Base-by-base conservation (phyloP, 176 grass and related monocot genomes). In the Zea luxurians region DNA sequence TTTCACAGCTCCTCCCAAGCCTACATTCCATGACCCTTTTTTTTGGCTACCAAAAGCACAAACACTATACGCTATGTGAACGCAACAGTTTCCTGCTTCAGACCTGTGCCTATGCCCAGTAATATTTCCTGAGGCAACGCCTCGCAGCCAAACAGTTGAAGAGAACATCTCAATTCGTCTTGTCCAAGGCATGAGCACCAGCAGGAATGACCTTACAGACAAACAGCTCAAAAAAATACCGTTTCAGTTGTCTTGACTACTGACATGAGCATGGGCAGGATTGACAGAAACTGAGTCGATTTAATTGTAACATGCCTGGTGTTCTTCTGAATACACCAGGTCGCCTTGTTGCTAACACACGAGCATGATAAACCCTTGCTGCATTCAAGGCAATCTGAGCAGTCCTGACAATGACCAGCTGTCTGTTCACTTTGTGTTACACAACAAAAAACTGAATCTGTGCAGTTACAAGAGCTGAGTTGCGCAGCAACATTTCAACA, bases 401-500 rank as follows among this genome's bases (percentile, higher is more conserved):
- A 50, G 49, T 13, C 35, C 44, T 38, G 3, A 18, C 16, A 21
- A 16, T 55, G 49, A 40, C 17, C 47, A 17, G 43, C 21, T 64
- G 35, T 65, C 46, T 38, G 75, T 66, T 41, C 34, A 53, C 48
- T 77, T 44, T 67, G 36, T 42, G 47, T 78, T 65, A 7, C 74
- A 50, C 61, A 50, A 66, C 46, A 52, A 50, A 52, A 78, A 40
- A 4, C 61, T 49, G 34, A 64, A 37, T 65, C 10, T 38, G 47
- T 66, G 52, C 76, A 52, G 44, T 36, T 84, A 64, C 42, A 67
- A 49, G 40, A 47, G 10, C 52, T 27, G 75, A 75, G 55, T 45
- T 76, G 46, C 79, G 3, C 53, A 70, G 62, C 60, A 47, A 69
- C 40, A 38, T 67, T 83, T 83, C 42, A 74, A 74, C 58, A 70